Evolutionary conservation across 1,284 basidiomycete genomes (phyloP), one percentile per base, ranked within the genome.

Genomic region (Trametes polyzona): DNA sequence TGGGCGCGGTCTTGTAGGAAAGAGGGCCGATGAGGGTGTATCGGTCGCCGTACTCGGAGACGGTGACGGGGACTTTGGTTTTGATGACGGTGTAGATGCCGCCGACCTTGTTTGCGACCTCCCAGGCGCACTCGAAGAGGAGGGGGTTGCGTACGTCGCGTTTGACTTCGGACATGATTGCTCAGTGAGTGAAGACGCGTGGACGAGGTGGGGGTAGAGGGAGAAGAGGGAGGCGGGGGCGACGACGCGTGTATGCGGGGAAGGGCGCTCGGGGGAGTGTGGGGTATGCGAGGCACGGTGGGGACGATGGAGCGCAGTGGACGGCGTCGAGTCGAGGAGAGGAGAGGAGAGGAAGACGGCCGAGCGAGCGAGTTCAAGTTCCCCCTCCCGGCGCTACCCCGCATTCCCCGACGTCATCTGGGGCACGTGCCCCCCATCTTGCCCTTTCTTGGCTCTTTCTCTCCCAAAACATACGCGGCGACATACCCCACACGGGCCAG

Each of bases 41-140:
- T 62, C 95, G 83, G 75, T 93, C 90, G 69, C 92, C 90, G 74
- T 90, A 97, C 74, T 97, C 95, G 61, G 88, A 87, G 68, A 96
- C 92, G 61, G 96, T 98, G 74, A 99, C 93, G 57, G 96, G 96
- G 50, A 97, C 95, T 74, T 98, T 99, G 54, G 96, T 98, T 79
- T 98, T 98, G 76, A 98, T 98, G 78, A 98, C 96, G 63, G 96
- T 98, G 83, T 98, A 98, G 78, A 98, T 98, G 63, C 96, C 96
- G 66, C 96, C 96, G 74, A 98, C 96, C 77, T 96, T 96, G 84
- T 96, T 96, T 33, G 91, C 94, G 67, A 96, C 94, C 76, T 95
- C 93, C 93, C 93, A 95, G 32, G 93, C 93, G 70, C 88, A 91
- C 72, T 95, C 93, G 71, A 95, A 95, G 69, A 95, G 87, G 33